phyloP scores from a whole-genome alignment of 2,329 filamentous ascomycete species.

The Aspergillus pseudotamarii region DNA sequence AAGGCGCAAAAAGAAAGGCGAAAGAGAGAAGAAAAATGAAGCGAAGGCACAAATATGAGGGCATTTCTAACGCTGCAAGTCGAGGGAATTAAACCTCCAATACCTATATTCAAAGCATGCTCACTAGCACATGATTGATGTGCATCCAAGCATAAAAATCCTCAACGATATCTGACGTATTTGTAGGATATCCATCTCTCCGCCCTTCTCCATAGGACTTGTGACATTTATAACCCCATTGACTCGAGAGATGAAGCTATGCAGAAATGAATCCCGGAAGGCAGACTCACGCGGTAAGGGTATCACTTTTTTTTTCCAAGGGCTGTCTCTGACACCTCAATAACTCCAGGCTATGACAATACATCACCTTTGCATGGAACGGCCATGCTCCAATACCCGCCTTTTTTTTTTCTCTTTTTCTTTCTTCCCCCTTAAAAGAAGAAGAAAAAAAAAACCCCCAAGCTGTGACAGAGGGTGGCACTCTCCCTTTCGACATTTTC shows the following conservation, averaged over 20 bases:
- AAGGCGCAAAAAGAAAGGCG: not conserved
- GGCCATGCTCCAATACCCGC: slow-evolving; percentile 31
- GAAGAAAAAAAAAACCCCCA: slow-evolving; percentile 19
- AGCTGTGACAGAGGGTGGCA: slow-evolving; percentile 29
- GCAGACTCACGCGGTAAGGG: slow-evolving; percentile 46
- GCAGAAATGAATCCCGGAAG: slow-evolving; percentile 40
- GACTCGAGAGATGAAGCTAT: slow-evolving; percentile 39
- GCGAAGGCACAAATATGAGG: slow-evolving; percentile 19
- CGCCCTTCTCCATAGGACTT: slow-evolving; percentile 25
- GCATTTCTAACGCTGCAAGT: slow-evolving; percentile 39
- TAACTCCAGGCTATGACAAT: slow-evolving; percentile 41
- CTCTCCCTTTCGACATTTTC: slow-evolving; percentile 13
- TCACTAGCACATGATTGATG: slow-evolving; percentile 22
- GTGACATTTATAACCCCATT: slow-evolving; percentile 31
- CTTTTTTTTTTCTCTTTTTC: too few relatives aligned
- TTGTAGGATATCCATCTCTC: slow-evolving; percentile 30
- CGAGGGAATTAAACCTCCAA: slow-evolving; percentile 31
- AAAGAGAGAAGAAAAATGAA: slow-evolving; percentile 1
- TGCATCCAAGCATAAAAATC: slow-evolving; percentile 29
- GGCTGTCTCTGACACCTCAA: slow-evolving; percentile 44
- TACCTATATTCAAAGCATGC: slow-evolving; percentile 31
- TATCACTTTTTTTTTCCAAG: slow-evolving; percentile 47
- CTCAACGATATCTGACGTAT: slow-evolving; percentile 35
- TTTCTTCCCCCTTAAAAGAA: not conserved
- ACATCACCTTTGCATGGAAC: slow-evolving; percentile 32